phyloP scores from a whole-genome alignment of 2,329 filamentous ascomycete genomes.

The Gliomastix tumulicola region DNA sequence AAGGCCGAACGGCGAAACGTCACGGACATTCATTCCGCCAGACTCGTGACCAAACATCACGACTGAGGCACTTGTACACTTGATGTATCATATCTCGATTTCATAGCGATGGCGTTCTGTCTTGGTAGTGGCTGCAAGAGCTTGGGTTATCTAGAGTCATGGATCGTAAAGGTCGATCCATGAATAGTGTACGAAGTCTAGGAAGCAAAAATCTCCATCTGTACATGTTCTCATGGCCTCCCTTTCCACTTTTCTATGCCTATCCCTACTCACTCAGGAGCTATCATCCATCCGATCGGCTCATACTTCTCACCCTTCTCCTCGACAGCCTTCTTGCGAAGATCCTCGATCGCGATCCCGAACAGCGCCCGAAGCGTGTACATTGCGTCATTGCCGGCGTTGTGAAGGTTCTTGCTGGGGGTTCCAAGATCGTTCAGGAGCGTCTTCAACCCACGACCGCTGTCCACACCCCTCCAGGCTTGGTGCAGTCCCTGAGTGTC shows the following conservation, averaged over 20 bases:
- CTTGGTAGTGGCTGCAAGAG: constrained; percentile 26
- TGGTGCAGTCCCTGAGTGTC: constrained; percentile 72
- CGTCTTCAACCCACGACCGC: constrained; percentile 48
- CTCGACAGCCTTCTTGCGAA: constrained; percentile 11
- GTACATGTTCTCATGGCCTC: no score
- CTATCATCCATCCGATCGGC: no score
- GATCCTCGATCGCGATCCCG: constrained; percentile 22
- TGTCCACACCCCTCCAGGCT: constrained; percentile 44
- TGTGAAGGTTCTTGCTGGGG: constrained; percentile 63
- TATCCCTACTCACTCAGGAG: no score
- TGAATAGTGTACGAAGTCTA: no score
- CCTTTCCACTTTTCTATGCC: no score
- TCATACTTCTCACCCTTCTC: constrained; percentile 8
- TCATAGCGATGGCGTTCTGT: constrained; percentile 39
- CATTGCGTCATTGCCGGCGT: constrained; percentile 79
- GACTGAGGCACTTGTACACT: no score
- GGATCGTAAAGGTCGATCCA: no score
- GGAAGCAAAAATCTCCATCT: no score
- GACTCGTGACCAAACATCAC: no score
- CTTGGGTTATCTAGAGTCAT: constrained; percentile 15
- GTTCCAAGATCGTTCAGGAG: constrained; percentile 62
- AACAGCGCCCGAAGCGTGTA: constrained; percentile 73
- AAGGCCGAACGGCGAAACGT: no score
- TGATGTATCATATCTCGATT: no score
- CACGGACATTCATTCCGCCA: no score